Percentiles rank a stretch among this genome's conserved stretches.
Conservation (phyloP, 2,329 filamentous ascomycete species). For the Teratosphaeria zuluensis region DNA sequence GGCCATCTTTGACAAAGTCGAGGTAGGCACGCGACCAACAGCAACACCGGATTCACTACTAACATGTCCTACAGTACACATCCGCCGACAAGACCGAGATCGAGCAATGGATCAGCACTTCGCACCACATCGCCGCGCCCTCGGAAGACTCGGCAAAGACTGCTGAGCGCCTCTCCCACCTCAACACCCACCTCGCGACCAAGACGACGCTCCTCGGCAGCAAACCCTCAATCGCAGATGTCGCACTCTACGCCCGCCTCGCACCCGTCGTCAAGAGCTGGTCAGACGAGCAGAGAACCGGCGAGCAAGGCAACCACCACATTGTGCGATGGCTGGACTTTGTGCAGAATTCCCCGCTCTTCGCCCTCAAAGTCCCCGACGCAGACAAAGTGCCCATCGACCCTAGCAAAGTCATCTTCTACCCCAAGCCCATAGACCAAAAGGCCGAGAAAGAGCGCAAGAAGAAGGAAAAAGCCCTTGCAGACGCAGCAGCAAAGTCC, state of each 20-base stretch:
- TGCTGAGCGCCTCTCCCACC: conserved; percentile 59
- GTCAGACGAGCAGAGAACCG: conserved; percentile 78
- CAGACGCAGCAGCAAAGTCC: conserved; percentile 40
- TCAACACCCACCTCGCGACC: conserved; percentile 80
- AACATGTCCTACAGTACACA: conserved; percentile 50
- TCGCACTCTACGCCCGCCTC: conserved; percentile 71
- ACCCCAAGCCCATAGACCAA: conserved; percentile 79
- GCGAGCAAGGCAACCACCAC: conserved; percentile 79
- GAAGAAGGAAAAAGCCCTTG: conserved; percentile 84
- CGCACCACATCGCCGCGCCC: conserved; percentile 56
- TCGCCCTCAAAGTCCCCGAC: conserved; percentile 60
- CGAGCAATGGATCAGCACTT: conserved; percentile 76
- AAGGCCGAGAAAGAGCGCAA: conserved; percentile 94
- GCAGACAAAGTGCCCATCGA: conserved; percentile 71
- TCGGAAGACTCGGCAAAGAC: conserved; percentile 49
- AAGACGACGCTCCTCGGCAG: conserved; percentile 81
- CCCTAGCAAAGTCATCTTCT: conserved; percentile 68
- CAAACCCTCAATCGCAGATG: conserved; percentile 81
- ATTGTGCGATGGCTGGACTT: conserved; percentile 89
- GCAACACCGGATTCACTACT: neutral
- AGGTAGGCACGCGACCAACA: conserved; percentile 15
- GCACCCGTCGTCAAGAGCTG: conserved; percentile 69
- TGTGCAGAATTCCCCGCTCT: conserved; percentile 72
- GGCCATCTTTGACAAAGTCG: conserved; percentile 23
- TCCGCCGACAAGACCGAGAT: conserved; percentile 77